These are phyloP conservation scores for Paragyromitra xinjiangensis DNA, from an alignment of 495 filamentous ascomycete genomes.

Conservation along the genomic window DNA sequence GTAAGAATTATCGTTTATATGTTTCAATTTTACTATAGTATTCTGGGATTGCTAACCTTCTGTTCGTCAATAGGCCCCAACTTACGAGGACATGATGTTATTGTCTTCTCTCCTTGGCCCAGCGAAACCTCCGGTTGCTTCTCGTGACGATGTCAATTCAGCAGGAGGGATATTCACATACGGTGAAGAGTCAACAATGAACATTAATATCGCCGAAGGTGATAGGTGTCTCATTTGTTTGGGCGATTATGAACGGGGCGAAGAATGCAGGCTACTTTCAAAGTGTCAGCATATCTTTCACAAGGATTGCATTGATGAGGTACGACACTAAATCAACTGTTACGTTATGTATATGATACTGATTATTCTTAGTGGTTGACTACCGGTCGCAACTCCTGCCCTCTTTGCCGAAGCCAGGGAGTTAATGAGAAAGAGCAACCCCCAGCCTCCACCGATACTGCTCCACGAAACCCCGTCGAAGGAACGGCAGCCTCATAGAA, in stretches of 20 bases:
- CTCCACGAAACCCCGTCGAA: slow-evolving; percentile 36
- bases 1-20: slow-evolving; percentile 59
- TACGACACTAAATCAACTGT: slow-evolving; percentile 58
- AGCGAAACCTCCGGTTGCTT: slow-evolving; percentile 77
- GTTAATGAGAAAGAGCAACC: slow-evolving; percentile 66
- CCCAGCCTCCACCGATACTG: slow-evolving; percentile 32
- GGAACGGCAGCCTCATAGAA: slow-evolving; percentile 43
- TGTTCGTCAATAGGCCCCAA: slow-evolving; percentile 67
- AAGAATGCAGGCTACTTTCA: slow-evolving; percentile 69
- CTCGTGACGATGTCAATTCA: slow-evolving; percentile 70
- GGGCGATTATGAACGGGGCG: slow-evolving; percentile 72
- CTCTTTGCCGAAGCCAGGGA: slow-evolving; percentile 75
- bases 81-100: slow-evolving; percentile 82
- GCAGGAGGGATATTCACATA: slow-evolving; percentile 70
- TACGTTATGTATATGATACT: slow-evolving; percentile 23
- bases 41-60: slow-evolving; percentile 21
- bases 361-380: slow-evolving; percentile 71
- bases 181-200: slow-evolving; percentile 62
- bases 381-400: slow-evolving; percentile 80
- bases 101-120: slow-evolving; percentile 76
- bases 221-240: slow-evolving; percentile 78
- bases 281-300: slow-evolving; percentile 79
- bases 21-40: slow-evolving; percentile 16
- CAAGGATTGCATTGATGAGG: slow-evolving; percentile 79
- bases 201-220: slow-evolving; percentile 64